phyloP scores from a whole-genome alignment of 495 filamentous ascomycete species.

The Aspergillus bridgeri region DNA sequence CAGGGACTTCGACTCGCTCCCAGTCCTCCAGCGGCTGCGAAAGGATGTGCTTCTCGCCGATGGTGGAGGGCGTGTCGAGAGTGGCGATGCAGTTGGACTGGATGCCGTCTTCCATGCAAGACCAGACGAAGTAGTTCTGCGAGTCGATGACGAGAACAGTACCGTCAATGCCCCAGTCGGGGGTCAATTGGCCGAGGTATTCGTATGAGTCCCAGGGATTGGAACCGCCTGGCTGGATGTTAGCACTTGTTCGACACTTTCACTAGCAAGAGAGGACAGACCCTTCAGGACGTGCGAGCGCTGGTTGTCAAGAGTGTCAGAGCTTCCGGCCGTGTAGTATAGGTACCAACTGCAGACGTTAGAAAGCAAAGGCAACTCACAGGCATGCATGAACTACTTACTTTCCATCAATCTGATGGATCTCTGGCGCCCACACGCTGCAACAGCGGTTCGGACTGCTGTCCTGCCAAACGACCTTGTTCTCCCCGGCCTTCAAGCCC shows the following conservation, averaged over 20 bases:
- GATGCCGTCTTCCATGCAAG: conserved; percentile 36
- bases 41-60: conserved; percentile 34
- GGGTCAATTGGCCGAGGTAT: conserved; percentile 18
- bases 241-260: not conserved
- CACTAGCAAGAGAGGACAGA: no score
- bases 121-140: conserved; percentile 44
- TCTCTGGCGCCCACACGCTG: conserved; percentile 57
- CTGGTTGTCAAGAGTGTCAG: conserved; percentile 14
- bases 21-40: conserved; percentile 43
- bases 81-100: conserved; percentile 46
- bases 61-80: conserved; percentile 25
- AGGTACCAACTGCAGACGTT: conserved; percentile 15
- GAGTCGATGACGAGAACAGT: conserved; percentile 34
- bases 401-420: conserved; percentile 41
- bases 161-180: conserved; percentile 39
- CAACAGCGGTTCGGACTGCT: conserved; percentile 36
- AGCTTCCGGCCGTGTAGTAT: conserved; percentile 17
- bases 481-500: conserved; percentile 43
- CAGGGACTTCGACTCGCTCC: conserved; percentile 44
- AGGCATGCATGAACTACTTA: not conserved
- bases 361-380: not conserved
- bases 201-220: conserved; percentile 39
- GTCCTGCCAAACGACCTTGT: conserved; percentile 46
- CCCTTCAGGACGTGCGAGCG: conserved; percentile 13
- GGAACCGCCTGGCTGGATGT: conserved; percentile 29